A percentile compares a stretch with the other conserved stretches of the same genome.
These are phyloP conservation scores for Aleurites moluccanus DNA, from an alignment of 441 rosid genomes.

Conservation along the genomic window DNA sequence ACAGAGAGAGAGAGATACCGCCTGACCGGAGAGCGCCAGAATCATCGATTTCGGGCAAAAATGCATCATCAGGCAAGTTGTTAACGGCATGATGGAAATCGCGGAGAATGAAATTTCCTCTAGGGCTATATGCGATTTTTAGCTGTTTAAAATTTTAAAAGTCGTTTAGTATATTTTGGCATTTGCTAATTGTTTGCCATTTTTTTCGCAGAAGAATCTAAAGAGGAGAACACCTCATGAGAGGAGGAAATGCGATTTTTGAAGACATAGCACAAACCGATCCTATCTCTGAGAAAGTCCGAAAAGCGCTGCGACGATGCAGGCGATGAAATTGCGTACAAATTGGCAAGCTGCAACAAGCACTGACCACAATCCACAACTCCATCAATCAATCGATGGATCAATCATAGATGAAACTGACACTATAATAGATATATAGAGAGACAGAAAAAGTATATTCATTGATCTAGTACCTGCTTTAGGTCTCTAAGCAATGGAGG, in stretches of 20 bases:
- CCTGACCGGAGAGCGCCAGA: slow-evolving; percentile 41
- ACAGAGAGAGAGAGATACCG: slow-evolving; percentile 32
- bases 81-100: slow-evolving; percentile 85
- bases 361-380: slow-evolving; percentile 41
- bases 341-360: slow-evolving; percentile 69
- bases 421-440: not conserved
- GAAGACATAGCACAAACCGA: slow-evolving; percentile 64
- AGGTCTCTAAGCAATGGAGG: slow-evolving; percentile 56
- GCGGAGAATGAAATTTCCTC: slow-evolving; percentile 59
- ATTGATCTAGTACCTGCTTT: slow-evolving; percentile 54
- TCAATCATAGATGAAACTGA: not conserved
- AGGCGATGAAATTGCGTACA: slow-evolving; percentile 54
- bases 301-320: slow-evolving; percentile 23
- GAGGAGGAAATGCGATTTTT: slow-evolving; percentile 50
- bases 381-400: slow-evolving; percentile 22
- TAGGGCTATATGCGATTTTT: slow-evolving; percentile 61
- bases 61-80: slow-evolving; percentile 61
- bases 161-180: slow-evolving; percentile 6
- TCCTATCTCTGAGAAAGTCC: slow-evolving; percentile 50
- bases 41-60: slow-evolving; percentile 55
- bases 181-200: not conserved
- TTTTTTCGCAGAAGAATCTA: not conserved
- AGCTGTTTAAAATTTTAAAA: slow-evolving; percentile 39
- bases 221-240: slow-evolving; percentile 46
- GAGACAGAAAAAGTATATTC: not conserved